A percentile compares a stretch with the other conserved stretches of the same genome.
These are phyloP conservation scores for Lichtheimia hyalospora DNA, from an alignment of 371 early-diverging fungal genomes.

Conservation along the genomic window DNA sequence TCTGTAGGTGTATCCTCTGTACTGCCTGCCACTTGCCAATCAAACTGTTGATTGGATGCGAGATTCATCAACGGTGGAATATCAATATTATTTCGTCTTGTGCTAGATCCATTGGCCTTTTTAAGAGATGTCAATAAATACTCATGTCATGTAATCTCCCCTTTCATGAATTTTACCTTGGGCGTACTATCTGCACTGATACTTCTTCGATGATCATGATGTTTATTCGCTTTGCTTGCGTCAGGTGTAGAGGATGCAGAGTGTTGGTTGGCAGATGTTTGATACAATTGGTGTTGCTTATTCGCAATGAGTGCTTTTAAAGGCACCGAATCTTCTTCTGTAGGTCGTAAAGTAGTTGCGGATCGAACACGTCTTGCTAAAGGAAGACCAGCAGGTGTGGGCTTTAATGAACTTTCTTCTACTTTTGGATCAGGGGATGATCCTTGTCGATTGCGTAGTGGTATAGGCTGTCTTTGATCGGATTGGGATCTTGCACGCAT, in stretches of 20 bases:
- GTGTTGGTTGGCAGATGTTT: background rate
- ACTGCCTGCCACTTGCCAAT: background rate
- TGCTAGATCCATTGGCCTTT: background rate
- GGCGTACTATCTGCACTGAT: conserved; percentile 39
- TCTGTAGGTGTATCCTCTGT: conserved; percentile 8
- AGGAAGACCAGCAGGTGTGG: conserved; percentile 9
- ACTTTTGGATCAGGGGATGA: background rate
- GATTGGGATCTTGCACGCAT: conserved; percentile 42
- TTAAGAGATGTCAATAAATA: background rate
- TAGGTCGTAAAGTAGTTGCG: conserved; percentile 33
- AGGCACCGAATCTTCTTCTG: conserved; percentile 30
- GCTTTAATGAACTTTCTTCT: conserved; percentile 5
- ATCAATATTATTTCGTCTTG: conserved; percentile 3
- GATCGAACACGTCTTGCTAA: conserved; percentile 42
- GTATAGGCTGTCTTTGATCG: conserved; percentile 25
- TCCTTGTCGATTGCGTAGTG: conserved; percentile 4
- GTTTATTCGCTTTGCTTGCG: conserved; percentile 1
- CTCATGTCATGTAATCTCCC: background rate
- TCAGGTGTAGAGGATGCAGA: background rate
- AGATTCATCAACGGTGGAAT: conserved; percentile 7
- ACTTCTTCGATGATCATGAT: conserved; percentile 33
- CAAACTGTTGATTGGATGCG: conserved; percentile 6
- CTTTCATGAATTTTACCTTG: conserved; percentile 1
- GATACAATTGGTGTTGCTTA: conserved; percentile 30
- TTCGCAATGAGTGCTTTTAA: conserved; percentile 34